These are phyloP conservation scores for Nymphaea colorata DNA, from an alignment of 164 flowering plant species.

Conservation along the genomic window DNA sequence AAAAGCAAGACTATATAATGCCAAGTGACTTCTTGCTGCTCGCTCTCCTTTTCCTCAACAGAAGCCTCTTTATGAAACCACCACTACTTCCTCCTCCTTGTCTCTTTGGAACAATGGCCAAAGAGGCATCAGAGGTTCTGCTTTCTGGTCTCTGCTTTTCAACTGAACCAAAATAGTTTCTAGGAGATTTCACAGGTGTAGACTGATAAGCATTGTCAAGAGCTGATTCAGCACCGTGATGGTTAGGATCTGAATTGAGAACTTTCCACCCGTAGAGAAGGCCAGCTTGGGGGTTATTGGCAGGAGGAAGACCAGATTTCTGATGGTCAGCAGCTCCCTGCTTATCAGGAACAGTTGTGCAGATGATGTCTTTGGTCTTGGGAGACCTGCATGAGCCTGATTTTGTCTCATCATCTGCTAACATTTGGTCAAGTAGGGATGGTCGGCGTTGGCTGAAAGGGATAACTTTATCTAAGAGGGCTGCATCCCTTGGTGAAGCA, in stretches of 20 bases:
- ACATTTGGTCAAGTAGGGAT: constrained; percentile 64
- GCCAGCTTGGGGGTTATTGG: constrained; percentile 4
- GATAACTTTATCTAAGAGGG: constrained; percentile 22
- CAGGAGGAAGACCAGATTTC: neutral
- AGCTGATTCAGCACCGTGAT: neutral
- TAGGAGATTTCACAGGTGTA: constrained; percentile 11
- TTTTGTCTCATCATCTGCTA: constrained; percentile 39
- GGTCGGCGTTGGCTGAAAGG: constrained; percentile 20
- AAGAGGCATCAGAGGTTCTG: constrained; percentile 10
- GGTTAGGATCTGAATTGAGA: neutral
- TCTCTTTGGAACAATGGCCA: constrained; percentile 58
- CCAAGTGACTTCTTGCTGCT: constrained; percentile 23
- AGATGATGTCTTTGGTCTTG: constrained; percentile 23
- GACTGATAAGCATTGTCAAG: neutral
- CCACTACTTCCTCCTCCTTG: constrained; percentile 19
- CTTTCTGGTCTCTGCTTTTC: constrained; percentile 7
- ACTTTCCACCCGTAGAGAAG: constrained; percentile 8
- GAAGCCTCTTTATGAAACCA: constrained; percentile 49
- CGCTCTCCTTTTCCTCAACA: constrained; percentile 51
- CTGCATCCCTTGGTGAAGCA: constrained; percentile 29
- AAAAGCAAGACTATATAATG: neutral
- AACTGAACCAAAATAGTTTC: constrained; percentile 11
- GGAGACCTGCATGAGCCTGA: constrained; percentile 18
- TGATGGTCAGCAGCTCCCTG: neutral
- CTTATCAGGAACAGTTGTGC: constrained; percentile 18